phyloP scores from a whole-genome alignment of 805 yeast genomes.

The Zygosaccharomyces gambellarensis region DNA sequence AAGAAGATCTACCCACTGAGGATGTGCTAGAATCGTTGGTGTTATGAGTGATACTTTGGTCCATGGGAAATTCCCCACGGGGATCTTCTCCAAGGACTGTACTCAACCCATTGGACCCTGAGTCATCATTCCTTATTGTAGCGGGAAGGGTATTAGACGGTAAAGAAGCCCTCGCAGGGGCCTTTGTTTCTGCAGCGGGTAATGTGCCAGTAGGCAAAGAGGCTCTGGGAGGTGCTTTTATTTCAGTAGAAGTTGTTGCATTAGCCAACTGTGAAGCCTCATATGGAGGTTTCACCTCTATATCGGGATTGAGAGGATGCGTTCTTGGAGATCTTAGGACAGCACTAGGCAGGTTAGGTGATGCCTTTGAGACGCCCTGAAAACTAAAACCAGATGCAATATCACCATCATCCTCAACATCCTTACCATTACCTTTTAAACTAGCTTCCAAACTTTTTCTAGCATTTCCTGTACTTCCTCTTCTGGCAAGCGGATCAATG shows the following conservation, averaged over 20 bases:
- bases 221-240: not conserved
- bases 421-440: slow-evolving; percentile 2
- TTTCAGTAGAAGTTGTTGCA: not conserved
- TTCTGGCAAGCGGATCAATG: not conserved
- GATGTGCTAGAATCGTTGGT: slow-evolving; percentile 10
- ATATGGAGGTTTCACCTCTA: slow-evolving; percentile 2
- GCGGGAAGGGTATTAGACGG: slow-evolving; percentile 26
- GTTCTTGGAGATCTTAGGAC: slow-evolving; percentile 34
- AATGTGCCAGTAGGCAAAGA: not conserved
- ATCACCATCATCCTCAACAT: slow-evolving; percentile 26
- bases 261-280: not conserved
- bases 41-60: slow-evolving; percentile 4
- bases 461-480: not conserved
- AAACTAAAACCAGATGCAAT: slow-evolving; percentile 32
- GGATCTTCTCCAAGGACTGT: slow-evolving; percentile 17
- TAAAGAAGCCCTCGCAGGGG: not conserved
- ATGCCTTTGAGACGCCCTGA: slow-evolving; percentile 25
- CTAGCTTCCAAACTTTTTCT: slow-evolving; percentile 6
- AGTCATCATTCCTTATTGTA: slow-evolving; percentile 26
- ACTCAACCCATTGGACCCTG: slow-evolving; percentile 25
- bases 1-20: slow-evolving; percentile 19
- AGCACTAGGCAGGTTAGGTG: slow-evolving; percentile 35
- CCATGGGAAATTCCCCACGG: not conserved
- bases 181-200: slow-evolving; percentile 3
- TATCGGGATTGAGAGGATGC: slow-evolving; percentile 15